Conservation (phyloP, 371 early-diverging fungal genomes). For the Lichtheimia hyalospora region DNA sequence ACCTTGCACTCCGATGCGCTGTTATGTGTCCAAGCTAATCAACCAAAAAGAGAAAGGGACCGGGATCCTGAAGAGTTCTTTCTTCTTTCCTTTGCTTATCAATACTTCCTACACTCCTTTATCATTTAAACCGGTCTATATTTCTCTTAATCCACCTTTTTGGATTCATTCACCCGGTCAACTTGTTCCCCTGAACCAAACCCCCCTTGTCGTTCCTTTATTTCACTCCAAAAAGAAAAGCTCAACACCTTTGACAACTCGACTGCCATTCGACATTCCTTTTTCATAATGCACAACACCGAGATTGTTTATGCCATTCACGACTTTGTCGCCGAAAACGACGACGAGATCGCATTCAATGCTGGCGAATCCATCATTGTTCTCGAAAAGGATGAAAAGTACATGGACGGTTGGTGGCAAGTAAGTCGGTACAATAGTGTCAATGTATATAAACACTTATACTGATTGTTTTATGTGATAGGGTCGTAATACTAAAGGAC, state of each 20-base stretch:
- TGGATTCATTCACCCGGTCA: too few species aligned
- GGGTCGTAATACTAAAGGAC: slow-evolving; percentile 64
- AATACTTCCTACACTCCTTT: too few species aligned
- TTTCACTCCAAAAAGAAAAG: too few species aligned
- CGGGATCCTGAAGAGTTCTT: too few species aligned
- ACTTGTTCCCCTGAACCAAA: too few species aligned
- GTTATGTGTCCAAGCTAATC: too few species aligned
- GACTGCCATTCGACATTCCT: background rate
- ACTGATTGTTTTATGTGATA: slow-evolving; percentile 14
- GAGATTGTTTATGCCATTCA: slow-evolving; percentile 70
- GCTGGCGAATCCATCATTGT: slow-evolving; percentile 78
- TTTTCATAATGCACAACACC: background rate
- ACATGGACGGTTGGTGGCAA: slow-evolving; percentile 89
- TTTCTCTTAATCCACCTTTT: too few species aligned
- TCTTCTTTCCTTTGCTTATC: too few species aligned
- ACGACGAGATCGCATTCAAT: slow-evolving; percentile 77
- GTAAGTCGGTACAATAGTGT: slow-evolving; percentile 35
- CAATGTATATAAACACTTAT: background rate
- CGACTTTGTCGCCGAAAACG: slow-evolving; percentile 70
- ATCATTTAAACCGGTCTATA: too few species aligned
- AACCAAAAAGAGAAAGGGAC: too few species aligned
- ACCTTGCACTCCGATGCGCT: too few species aligned
- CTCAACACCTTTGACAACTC: too few species aligned
- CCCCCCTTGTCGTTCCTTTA: background rate
- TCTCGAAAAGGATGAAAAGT: slow-evolving; percentile 77